Evolutionary conservation across 2,329 filamentous ascomycete genomes (phyloP).

Genomic region (Colletotrichum melonis): DNA sequence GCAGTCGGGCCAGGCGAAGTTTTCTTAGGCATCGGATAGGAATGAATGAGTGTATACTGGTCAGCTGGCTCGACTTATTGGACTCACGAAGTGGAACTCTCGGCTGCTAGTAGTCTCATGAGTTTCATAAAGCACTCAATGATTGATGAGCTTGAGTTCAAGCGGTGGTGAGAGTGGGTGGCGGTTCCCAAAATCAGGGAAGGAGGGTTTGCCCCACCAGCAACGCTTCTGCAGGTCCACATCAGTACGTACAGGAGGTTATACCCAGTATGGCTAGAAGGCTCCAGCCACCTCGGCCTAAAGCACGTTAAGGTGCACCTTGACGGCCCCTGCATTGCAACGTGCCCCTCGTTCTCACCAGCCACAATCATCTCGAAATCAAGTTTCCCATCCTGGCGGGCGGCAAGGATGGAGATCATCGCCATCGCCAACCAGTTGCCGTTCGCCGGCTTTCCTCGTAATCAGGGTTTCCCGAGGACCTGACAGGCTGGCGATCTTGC

Average conservation of each 20-base stretch:
- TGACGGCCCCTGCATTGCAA: neutral
- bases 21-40: no score
- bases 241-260: neutral
- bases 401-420: neutral
- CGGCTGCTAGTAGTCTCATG: no score
- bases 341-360: neutral
- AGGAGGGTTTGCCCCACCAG: neutral
- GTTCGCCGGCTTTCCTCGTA: neutral
- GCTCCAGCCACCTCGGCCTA: neutral
- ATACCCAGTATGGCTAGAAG: accelerated
- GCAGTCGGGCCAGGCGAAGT: neutral
- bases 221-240: neutral
- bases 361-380: constrained; percentile 10
- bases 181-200: neutral
- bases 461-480: neutral
- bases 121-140: neutral
- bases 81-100: no score
- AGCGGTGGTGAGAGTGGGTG: neutral
- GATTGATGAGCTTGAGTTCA: neutral
- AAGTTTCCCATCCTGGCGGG: constrained; percentile 14
- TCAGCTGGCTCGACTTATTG: no score
- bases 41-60: no score
- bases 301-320: neutral
- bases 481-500: neutral
- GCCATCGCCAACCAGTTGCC: neutral